Base-by-base conservation (phyloP, 2,329 filamentous ascomycete genomes). In the Pyrenophora seminiperda region DNA sequence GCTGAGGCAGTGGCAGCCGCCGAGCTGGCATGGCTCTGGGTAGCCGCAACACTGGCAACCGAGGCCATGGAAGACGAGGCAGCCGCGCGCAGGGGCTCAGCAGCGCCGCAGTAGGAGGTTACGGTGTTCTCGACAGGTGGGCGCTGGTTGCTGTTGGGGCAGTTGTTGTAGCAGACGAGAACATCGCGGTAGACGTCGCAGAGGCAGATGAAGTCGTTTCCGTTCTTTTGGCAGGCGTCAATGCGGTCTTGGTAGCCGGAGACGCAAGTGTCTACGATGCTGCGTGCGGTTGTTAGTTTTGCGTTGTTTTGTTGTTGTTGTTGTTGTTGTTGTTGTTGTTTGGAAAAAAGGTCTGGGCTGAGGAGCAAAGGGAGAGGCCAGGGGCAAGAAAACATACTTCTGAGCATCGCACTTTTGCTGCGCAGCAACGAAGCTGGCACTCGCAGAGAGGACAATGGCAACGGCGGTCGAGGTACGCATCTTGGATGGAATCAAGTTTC, bases 111-210 rank as follows among this genome's bases (percentile, higher is more conserved):
- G 67, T 55, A 74, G 30, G 61, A 58, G 3, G 63, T 69, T 14
- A 72, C 69, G 54, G 68, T 62, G 59, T 69, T 70, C 60, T 73
- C 47, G 33, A 71, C 67, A 0, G 69, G 62, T 4, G 61, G 41
- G 51, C 53, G 62, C 37, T 66, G 70, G 13, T 73, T 54, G 61
- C 80, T 76, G 57, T 75, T 70, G 43, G 83, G 83, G 75, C 85
- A 87, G 76, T 84, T 83, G 76, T 81, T 81, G 75, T 84, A 86
- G 79, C 84, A 87, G 24, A 77, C 81, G 57, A 81, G 59, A 29
- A 83, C 73, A 44, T 81, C 76, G 30, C 66, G 78, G 68, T 80
- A 82, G 59, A 81, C 77, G 41, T 77, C 73, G 72, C 84, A 87
- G 22, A 85, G 75, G 72, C 84, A 87, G 61, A 74, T 70, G 72